phyloP scores from a whole-genome alignment of 2,329 filamentous ascomycete genomes.

The Neofusicoccum parvum region DNA sequence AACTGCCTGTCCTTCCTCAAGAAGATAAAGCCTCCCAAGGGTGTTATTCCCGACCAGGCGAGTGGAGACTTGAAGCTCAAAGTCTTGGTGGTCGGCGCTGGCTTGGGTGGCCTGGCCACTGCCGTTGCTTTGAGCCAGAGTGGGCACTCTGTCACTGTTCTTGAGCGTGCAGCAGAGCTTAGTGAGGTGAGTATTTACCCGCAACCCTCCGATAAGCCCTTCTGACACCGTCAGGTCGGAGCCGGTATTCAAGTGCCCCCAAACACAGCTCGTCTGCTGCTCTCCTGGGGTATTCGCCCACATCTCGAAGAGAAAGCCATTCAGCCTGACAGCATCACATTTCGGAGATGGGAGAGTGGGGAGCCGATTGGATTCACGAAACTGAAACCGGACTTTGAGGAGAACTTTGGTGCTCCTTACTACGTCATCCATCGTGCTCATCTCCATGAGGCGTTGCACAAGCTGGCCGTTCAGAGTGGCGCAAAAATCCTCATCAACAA shows the following conservation, averaged over 20 bases:
- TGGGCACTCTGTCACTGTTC: slow-evolving; percentile 36
- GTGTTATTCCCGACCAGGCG: background rate
- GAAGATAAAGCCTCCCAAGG: background rate
- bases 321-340: slow-evolving; percentile 49
- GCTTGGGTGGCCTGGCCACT: slow-evolving; percentile 26
- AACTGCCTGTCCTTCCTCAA: background rate
- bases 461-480: slow-evolving; percentile 25
- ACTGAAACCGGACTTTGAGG: slow-evolving; percentile 54
- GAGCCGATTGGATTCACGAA: slow-evolving; percentile 52
- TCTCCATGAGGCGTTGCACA: slow-evolving; percentile 26
- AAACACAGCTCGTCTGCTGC: slow-evolving; percentile 45
- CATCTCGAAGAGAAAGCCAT: slow-evolving; percentile 24
- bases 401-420: slow-evolving; percentile 26
- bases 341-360: slow-evolving; percentile 55
- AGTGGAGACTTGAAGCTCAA: slow-evolving; percentile 20
- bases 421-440: slow-evolving; percentile 30
- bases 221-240: slow-evolving; percentile 20
- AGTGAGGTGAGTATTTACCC: slow-evolving; percentile 28
- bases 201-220: too few species aligned
- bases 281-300: slow-evolving; percentile 46
- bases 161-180: slow-evolving; percentile 38
- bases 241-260: slow-evolving; percentile 22
- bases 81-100: slow-evolving; percentile 25
- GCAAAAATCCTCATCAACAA: slow-evolving; percentile 23
- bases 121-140: slow-evolving; percentile 21